These are phyloP conservation scores for Didymella lethalis DNA, from an alignment of 2,329 filamentous ascomycete genomes.

Conservation along the genomic window DNA sequence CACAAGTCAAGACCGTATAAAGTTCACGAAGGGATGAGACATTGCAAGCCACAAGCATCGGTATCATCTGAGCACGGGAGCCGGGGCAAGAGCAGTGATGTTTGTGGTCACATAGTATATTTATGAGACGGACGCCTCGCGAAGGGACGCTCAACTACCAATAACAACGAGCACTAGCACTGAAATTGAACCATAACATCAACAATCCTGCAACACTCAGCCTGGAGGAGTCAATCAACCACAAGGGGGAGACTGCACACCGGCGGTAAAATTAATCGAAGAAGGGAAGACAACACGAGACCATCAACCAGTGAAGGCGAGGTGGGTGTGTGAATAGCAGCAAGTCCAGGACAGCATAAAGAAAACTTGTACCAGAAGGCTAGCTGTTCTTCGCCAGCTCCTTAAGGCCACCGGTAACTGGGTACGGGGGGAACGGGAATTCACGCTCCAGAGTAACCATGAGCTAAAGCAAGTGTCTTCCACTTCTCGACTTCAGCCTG, in stretches of 20 bases:
- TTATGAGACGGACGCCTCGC: slow-evolving; percentile 6
- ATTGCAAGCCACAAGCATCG: neutral
- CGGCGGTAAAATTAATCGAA: slow-evolving; percentile 31
- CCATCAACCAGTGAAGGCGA: slow-evolving; percentile 25
- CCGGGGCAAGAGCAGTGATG: slow-evolving; percentile 9
- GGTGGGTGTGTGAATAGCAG: slow-evolving; percentile 19
- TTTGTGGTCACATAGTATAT: slow-evolving; percentile 9
- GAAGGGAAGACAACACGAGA: slow-evolving; percentile 21
- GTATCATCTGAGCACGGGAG: neutral
- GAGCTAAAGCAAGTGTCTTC: slow-evolving; percentile 51
- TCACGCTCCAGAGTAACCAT: slow-evolving; percentile 50
- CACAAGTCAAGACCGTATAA: neutral
- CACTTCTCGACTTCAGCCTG: slow-evolving; percentile 60
- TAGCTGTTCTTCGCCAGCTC: slow-evolving; percentile 50
- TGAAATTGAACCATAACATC: neutral
- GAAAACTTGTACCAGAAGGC: slow-evolving; percentile 39
- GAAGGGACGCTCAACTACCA: neutral
- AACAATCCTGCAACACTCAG: slow-evolving; percentile 29
- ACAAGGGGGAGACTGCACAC: slow-evolving; percentile 46
- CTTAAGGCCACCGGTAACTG: slow-evolving; percentile 42
- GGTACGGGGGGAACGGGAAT: slow-evolving; percentile 38
- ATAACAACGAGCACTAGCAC: slow-evolving; percentile 7
- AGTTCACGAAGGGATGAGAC: neutral
- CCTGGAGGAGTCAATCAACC: slow-evolving; percentile 51
- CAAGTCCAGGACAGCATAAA: slow-evolving; percentile 18